These are phyloP conservation scores for Talaromyces sp. DNA, from an alignment of 2,329 filamentous ascomycete species.

Conservation along the genomic window DNA sequence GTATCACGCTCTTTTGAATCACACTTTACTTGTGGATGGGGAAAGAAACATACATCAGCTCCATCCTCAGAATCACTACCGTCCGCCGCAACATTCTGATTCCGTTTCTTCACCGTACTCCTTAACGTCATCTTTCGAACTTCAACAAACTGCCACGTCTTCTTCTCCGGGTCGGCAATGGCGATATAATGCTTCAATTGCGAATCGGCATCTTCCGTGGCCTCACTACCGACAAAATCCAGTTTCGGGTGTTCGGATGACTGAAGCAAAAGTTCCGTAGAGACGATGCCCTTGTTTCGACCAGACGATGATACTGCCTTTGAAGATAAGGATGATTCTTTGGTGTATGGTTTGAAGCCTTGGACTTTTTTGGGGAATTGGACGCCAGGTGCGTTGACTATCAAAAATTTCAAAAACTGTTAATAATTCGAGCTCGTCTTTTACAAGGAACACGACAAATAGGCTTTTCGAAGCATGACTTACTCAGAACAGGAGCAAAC, in stretches of 20 bases:
- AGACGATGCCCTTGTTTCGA: conserved; percentile 33
- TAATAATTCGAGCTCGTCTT: too few species aligned
- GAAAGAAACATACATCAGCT: conserved; percentile 23
- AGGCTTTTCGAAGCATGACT: conserved; percentile 19
- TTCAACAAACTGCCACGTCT: conserved; percentile 51
- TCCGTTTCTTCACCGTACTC: conserved; percentile 37
- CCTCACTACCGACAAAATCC: conserved; percentile 53
- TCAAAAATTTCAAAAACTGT: too few species aligned
- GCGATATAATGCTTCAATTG: conserved; percentile 57
- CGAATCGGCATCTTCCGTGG: conserved; percentile 47
- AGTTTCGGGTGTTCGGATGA: conserved; percentile 57
- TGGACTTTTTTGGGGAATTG: conserved; percentile 27
- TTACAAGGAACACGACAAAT: too few species aligned
- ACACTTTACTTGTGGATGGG: background rate
- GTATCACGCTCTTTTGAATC: too few species aligned
- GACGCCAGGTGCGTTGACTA: conserved; percentile 34
- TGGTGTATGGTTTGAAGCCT: conserved; percentile 40
- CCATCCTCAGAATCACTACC: conserved; percentile 23
- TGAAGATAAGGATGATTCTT: conserved; percentile 35
- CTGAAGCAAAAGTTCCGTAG: conserved; percentile 54
- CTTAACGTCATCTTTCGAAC: conserved; percentile 53
- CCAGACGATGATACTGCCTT: conserved; percentile 20
- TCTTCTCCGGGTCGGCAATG: conserved; percentile 52
- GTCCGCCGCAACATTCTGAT: conserved; percentile 21
- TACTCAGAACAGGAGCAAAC: conserved; percentile 49